A percentile compares a stretch with the other conserved stretches of the same genome.
phyloP scores from a whole-genome alignment of 768 basidiomycete species.

The Pisolithus marmoratus region DNA sequence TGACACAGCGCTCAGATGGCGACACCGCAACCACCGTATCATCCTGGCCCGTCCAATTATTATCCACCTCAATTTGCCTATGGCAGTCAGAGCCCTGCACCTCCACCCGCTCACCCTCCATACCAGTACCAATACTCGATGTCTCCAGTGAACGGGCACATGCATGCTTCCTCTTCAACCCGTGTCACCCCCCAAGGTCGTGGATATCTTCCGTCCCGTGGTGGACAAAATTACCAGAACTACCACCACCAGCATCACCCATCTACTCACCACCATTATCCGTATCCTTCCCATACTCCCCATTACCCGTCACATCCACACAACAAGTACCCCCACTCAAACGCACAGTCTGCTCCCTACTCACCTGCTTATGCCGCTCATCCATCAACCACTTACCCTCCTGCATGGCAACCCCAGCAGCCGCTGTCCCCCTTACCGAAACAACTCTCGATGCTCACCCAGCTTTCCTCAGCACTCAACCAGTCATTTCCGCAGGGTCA shows the following conservation, averaged over 20 bases:
- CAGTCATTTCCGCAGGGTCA: conserved; percentile 1
- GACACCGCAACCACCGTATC: conserved; percentile 18
- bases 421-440: conserved; percentile 57
- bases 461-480: conserved; percentile 9
- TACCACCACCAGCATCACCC: conserved; percentile 28
- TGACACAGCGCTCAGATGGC: conserved; percentile 13
- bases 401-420: conserved; percentile 43
- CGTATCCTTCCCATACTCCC: conserved; percentile 24
- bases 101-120: conserved; percentile 25
- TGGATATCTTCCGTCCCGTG: conserved; percentile 32
- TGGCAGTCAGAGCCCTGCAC: conserved; percentile 12
- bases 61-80: conserved; percentile 28
- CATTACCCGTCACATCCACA: conserved; percentile 16
- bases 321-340: conserved; percentile 22
- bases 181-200: conserved; percentile 30
- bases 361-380: conserved; percentile 18
- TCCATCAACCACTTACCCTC: conserved; percentile 27
- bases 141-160: conserved; percentile 36
- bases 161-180: conserved; percentile 31
- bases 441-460: conserved; percentile 50
- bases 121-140: conserved; percentile 37
- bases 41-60: conserved; percentile 24
- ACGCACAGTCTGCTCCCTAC: conserved; percentile 35
- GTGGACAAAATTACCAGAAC: conserved; percentile 34
- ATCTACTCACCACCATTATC: conserved; percentile 30